Evolutionary conservation across 352 stramenopile species (phyloP), one percentile per base, ranked within the genome.

Genomic region (Thalassiosira hispida): DNA sequence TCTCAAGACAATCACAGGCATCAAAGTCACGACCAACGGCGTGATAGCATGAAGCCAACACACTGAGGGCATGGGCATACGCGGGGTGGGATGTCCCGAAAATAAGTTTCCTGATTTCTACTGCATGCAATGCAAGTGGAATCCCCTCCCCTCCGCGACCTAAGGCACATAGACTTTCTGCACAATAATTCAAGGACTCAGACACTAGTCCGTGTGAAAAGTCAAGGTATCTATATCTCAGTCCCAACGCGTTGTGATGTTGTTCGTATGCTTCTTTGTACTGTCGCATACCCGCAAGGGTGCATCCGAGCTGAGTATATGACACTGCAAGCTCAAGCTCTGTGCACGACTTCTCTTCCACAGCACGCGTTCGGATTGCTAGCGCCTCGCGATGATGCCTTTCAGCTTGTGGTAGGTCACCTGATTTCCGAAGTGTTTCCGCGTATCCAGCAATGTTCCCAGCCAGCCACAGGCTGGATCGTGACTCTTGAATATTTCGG

Each of bases 161-260:
- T 40, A 82, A 63, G 12, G 66, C 68, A 59, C 70, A 79, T 33
- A 87, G 70, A 67, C 67, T 73, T 47, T 87, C 81, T 46, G 75
- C 81, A 61, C 68, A 83, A 52, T 87, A 87, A 27, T 87, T 87
- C 51, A 87, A 35, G 18, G 73, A 84, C 66, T 87, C 81, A 33
- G 75, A 85, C n/a, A 87, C 68, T 38, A 85, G 55, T 33, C 70
- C 75, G 59, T 87, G 81, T 14, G 75, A 79, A 51, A 81, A 81
- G 64, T 83, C 77, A 61, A 87, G 72, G 29, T 85, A 79, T 66
- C 77, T 66, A 56, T 83, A 77, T 14, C 81, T 63, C 16, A 83
- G 44, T 35, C 49, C 55, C 33, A 87, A 77, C 18, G 81, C 81
- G 47, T 60, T 52, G 44, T 74, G 60, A 47, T 87, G 81, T 56